Evolutionary conservation across 2,329 filamentous ascomycete genomes (phyloP).

Genomic region (Arthrobotrys musiformis): DNA sequence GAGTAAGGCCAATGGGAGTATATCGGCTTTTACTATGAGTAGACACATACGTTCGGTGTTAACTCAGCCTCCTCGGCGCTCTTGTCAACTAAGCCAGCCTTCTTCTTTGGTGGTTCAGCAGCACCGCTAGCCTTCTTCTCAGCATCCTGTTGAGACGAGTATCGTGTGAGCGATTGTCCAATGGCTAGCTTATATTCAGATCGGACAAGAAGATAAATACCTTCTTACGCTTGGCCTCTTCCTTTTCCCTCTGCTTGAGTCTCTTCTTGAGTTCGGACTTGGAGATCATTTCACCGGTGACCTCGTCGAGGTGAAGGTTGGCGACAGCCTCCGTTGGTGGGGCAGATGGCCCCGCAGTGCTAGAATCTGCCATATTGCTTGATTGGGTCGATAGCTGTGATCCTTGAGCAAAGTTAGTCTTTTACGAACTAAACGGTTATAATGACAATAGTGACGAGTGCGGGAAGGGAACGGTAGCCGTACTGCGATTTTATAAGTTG

Average conservation of each 20-base stretch:
- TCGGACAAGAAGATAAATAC: constrained; percentile 26
- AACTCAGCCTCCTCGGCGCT: constrained; percentile 75
- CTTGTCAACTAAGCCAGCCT: constrained; percentile 68
- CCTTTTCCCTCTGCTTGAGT: constrained; percentile 87
- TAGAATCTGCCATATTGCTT: constrained; percentile 48
- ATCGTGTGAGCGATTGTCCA: constrained; percentile 6
- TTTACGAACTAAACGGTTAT: not conserved
- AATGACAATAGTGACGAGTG: not conserved
- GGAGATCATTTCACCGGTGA: constrained; percentile 87
- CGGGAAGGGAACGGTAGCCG: not conserved
- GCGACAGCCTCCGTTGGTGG: constrained; percentile 60
- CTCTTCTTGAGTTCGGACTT: constrained; percentile 94
- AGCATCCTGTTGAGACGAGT: constrained; percentile 16
- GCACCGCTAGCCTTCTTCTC: constrained; percentile 47
- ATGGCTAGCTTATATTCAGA: not conserved
- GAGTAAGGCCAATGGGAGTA: not conserved
- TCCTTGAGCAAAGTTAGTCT: not conserved
- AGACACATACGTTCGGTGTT: constrained; percentile 74
- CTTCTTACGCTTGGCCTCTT: constrained; percentile 76
- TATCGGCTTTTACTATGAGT: no score
- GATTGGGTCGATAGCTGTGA: not conserved
- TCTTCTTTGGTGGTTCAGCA: constrained; percentile 70
- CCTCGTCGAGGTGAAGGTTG: constrained; percentile 87
- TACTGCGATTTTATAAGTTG: constrained; percentile 25
- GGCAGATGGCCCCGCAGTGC: constrained; percentile 62